These are phyloP conservation scores for Cyclotella kingstonii DNA, from an alignment of 108 stramenopile genomes.

Conservation along the genomic window DNA sequence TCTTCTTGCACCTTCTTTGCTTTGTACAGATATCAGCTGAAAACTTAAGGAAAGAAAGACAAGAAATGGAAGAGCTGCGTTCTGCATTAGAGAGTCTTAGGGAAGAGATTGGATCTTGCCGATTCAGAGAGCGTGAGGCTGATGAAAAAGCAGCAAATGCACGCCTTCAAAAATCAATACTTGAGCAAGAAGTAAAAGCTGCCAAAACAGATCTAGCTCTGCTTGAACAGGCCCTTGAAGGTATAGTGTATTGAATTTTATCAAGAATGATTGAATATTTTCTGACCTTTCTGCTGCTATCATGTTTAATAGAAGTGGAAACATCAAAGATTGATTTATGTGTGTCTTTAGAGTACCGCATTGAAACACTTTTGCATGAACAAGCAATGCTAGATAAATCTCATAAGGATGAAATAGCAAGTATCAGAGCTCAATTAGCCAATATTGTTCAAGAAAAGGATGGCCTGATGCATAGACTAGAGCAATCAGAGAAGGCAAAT, in stretches of 20 bases:
- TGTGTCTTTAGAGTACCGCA: conserved; percentile 70
- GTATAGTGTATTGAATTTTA: not conserved
- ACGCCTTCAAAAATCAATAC: conserved; percentile 55
- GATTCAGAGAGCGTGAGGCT: conserved; percentile 59
- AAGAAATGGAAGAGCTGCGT: conserved; percentile 67
- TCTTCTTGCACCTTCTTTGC: not conserved
- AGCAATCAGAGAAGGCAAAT: conserved; percentile 70
- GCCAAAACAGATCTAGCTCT: conserved; percentile 67
- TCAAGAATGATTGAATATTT: not conserved
- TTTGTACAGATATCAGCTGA: conserved; percentile 44
- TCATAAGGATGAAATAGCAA: conserved; percentile 55
- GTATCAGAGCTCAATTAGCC: conserved; percentile 59
- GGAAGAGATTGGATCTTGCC: conserved; percentile 59
- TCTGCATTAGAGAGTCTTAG: conserved; percentile 54
- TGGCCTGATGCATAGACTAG: conserved; percentile 55
- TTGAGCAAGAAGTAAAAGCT: conserved; percentile 72
- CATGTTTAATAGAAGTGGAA: conserved; percentile 40
- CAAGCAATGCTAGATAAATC: conserved; percentile 45
- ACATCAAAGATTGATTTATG: conserved; percentile 54
- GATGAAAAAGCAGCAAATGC: conserved; percentile 60
- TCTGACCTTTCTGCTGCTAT: not conserved
- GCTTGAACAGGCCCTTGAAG: conserved; percentile 68
- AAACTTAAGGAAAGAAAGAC: conserved; percentile 55
- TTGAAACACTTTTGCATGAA: conserved; percentile 69
- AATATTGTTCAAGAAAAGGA: conserved; percentile 69